Evolutionary conservation across 2,329 filamentous ascomycete genomes (phyloP), one percentile per base, ranked within the genome.

Genomic region (Arthrobotrys sphaeroides): DNA sequence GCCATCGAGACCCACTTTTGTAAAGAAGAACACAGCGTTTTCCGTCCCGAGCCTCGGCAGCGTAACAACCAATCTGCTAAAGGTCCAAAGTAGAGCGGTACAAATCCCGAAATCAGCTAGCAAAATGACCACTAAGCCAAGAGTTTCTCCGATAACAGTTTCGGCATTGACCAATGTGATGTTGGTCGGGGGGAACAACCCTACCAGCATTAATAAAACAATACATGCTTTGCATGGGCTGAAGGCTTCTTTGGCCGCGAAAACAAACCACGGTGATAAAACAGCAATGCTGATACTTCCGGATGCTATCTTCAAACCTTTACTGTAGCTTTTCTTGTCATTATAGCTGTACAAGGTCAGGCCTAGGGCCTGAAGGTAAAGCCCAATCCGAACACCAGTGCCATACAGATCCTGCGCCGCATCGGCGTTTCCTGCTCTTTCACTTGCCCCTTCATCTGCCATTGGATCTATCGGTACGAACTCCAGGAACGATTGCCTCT

Each of bases 371-470:
- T 62, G 59, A 7, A 49, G 7, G 38, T 62, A 62, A 18, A 62
- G 1, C 42, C 59, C 59, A 18, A 62, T n/a, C 5, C 59, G 59
- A 36, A 62, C 12, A n/a, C 59, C 59, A 4, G 18, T 5, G 2
- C 59, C 59, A 9, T 62, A 62, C 6, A 62, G 26, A 36, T 62
- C 59, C 26, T 62, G 59, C 24, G 59, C 59, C 9, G 59, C 59
- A 16, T 20, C 12, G 16, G 40, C 5, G 16, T 62, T 62, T 49
- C 59, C 59, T 20, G 42, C 40, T 10, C 5, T 31, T 53, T 13
- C 33, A n/a, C n/a, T n/a, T n/a, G n/a, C n/a, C n/a, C n/a, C n/a
- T n/a, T n/a, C n/a, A n/a, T n/a, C n/a, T n/a, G n/a, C n/a, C n/a
- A n/a, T n/a, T n/a, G n/a, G n/a, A n/a, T n/a, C n/a, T n/a, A n/a